Percentiles rank a stretch among this genome's conserved stretches.
Conservation (phyloP, 768 basidiomycete species). For the Kwoniella pini region DNA sequence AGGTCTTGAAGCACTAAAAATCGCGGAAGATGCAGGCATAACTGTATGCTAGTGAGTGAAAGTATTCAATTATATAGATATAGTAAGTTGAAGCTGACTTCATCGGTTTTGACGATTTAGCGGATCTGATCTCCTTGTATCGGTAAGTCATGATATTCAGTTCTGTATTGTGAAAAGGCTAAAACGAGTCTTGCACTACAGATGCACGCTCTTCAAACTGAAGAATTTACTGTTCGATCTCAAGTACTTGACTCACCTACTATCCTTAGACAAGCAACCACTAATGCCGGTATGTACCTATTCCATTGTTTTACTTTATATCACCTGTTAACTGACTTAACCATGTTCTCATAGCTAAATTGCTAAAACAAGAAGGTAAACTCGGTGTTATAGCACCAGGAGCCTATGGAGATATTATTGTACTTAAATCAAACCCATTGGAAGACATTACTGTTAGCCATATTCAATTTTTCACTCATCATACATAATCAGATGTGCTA, state of each 20-base stretch:
- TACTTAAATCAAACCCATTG: conserved; percentile 57
- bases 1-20: conserved; percentile 57
- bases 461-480: neutral
- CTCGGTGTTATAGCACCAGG: conserved; percentile 56
- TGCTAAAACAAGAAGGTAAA: conserved; percentile 53
- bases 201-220: conserved; percentile 67
- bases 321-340: neutral
- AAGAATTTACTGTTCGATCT: conserved; percentile 60
- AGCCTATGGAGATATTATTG: conserved; percentile 57
- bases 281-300: conserved; percentile 50
- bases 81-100: neutral
- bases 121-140: conserved; percentile 58
- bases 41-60: conserved; percentile 52
- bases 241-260: conserved; percentile 53
- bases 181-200: too few species aligned
- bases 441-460: conserved; percentile 53
- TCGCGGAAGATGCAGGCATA: conserved; percentile 57
- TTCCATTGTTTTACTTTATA: neutral
- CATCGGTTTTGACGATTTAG: neutral
- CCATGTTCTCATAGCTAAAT: conserved; percentile 44
- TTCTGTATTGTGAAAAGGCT: neutral
- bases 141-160: neutral
- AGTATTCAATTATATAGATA: neutral
- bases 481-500: neutral
- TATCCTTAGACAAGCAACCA: conserved; percentile 58